phyloP scores from a whole-genome alignment of 495 filamentous ascomycete genomes.

The Daldinia caldariorum region DNA sequence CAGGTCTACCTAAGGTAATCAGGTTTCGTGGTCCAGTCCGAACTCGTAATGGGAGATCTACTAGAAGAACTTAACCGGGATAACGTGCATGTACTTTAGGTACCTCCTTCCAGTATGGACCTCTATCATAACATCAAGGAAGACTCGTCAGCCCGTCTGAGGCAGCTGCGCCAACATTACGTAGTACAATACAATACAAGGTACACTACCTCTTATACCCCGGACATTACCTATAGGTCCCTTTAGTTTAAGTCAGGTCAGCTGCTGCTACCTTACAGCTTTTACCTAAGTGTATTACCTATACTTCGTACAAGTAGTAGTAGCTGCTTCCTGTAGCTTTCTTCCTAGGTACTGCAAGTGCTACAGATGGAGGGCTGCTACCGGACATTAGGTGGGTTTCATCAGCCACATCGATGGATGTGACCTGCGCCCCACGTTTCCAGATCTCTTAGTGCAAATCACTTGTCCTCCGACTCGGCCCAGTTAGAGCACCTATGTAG shows the following conservation, averaged over 20 bases:
- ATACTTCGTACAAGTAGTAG: neutral
- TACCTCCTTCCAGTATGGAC: too few relatives aligned
- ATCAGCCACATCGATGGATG: conserved; percentile 11
- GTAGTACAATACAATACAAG: too few relatives aligned
- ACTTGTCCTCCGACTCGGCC: conserved; percentile 31
- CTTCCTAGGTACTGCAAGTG: too few relatives aligned
- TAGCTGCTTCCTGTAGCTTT: too few relatives aligned
- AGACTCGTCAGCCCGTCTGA: too few relatives aligned
- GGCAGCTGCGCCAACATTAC: too few relatives aligned
- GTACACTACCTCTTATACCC: too few relatives aligned
- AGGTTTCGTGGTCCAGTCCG: conserved; percentile 25
- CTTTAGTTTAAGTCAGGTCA: too few relatives aligned
- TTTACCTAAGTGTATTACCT: neutral
- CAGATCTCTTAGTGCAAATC: conserved; percentile 9
- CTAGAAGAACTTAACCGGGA: neutral
- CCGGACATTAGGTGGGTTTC: conserved; percentile 1
- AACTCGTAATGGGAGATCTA: conserved; percentile 21
- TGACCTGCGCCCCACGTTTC: conserved; percentile 27
- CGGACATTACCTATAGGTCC: too few relatives aligned
- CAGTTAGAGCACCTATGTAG: conserved; percentile 13
- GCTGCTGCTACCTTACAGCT: too few relatives aligned
- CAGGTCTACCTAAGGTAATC: conserved; percentile 2
- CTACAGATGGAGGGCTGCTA: neutral
- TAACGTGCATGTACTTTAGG: too few relatives aligned
- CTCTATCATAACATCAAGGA: too few relatives aligned